Evolutionary conservation across 2,329 filamentous ascomycete species (phyloP), one percentile per base, ranked within the genome.

Genomic region (Aureobasidium sp.): DNA sequence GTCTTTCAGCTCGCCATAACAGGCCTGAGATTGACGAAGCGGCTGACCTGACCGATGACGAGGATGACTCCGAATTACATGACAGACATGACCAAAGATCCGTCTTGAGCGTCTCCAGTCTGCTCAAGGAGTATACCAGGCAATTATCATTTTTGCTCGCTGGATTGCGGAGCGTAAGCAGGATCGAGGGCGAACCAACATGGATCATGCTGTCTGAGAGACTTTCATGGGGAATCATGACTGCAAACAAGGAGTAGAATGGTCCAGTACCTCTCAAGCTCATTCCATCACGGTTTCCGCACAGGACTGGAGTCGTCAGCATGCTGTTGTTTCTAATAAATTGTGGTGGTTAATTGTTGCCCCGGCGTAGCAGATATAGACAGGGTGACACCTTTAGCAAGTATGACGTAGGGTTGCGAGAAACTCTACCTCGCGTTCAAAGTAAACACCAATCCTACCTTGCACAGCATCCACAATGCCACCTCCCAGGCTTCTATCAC

Each of bases 141-240:
- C 78, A 88, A 52, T 69, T 91, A 32, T 77, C 81, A 0, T 96
- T 96, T 71, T 79, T 94, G 15, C 81, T 81, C 2, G 85, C 86
- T 54, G 91, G 89, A 0, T 71, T 97, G 65, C 83, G 87, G 59
- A 87, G 88, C 10, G 84, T 94, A 10, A 86, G 90, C 54, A 82
- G 91, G 67, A 88, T 87, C 37, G 87, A 88, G 52, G 85, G 85
- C 32, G 85, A 90, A 74, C 80, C 69, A 69, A 82, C 86, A 70
- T 93, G 91, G 88, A 90, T 94, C 73, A 84, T 88, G 63, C 72
- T 96, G 63, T 90, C 89, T 0, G 90, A 96, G 72, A 89, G 88
- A 77, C 73, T 96, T 48, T 88, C 92, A 67, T 79, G 79, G 69
- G 61, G 53, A 47, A 32, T 58, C 11, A 10, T n/a, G 3, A 29